phyloP scores from a whole-genome alignment of 2,329 filamentous ascomycete genomes.

The Ophiostoma angusticollis region DNA sequence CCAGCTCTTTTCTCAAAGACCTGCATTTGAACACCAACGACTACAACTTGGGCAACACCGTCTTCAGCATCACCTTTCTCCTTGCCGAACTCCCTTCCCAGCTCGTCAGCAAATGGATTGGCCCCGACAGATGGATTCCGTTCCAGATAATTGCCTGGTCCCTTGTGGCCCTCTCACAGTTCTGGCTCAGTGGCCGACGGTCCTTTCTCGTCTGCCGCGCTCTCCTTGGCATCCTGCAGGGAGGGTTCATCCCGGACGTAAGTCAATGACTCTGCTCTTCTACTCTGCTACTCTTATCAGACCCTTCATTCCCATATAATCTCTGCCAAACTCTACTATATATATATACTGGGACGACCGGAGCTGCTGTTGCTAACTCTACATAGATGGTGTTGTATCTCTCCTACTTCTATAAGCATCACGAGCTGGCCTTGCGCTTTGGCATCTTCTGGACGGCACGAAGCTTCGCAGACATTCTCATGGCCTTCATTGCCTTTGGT shows the following conservation, averaged over 20 bases:
- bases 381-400: constrained; percentile 19
- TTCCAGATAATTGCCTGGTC: constrained; percentile 20
- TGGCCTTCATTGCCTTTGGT: constrained; percentile 24
- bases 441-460: constrained; percentile 17
- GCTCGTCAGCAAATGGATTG: constrained; percentile 38
- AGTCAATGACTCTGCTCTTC: background rate
- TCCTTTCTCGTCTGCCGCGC: constrained; percentile 15
- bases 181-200: constrained; percentile 10
- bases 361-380: background rate
- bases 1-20: constrained; percentile 22
- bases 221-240: constrained; percentile 15
- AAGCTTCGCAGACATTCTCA: constrained; percentile 2
- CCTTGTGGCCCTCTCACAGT: constrained; percentile 16
- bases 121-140: constrained; percentile 19
- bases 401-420: constrained; percentile 22
- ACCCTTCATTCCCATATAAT: too few relatives aligned
- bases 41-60: constrained; percentile 29
- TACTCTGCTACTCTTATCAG: too few relatives aligned
- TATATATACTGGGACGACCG: too few relatives aligned
- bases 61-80: constrained; percentile 38
- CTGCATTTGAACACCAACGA: constrained; percentile 23
- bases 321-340: too few relatives aligned
- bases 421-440: constrained; percentile 21
- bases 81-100: constrained; percentile 46
- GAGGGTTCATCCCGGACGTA: constrained; percentile 10